phyloP scores from a whole-genome alignment of 2,329 filamentous ascomycete genomes.

The Colletotrichum sp. region DNA sequence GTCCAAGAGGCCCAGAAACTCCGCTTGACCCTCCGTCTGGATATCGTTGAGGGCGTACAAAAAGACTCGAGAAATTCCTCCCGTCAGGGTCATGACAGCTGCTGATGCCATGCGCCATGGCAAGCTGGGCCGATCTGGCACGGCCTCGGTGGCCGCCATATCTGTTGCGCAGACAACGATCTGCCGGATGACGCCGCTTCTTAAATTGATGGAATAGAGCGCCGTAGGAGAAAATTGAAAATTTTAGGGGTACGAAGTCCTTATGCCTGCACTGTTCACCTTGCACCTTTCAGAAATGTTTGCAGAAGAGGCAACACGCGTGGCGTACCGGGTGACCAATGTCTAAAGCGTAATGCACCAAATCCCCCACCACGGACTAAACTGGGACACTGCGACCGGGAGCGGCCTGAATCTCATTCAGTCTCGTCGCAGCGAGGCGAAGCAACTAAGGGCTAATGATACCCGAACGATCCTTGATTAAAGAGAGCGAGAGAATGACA shows the following conservation, averaged over 20 bases:
- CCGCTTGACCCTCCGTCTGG: conserved; percentile 77
- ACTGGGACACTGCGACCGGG: background rate
- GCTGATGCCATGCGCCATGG: conserved; percentile 78
- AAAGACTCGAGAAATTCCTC: conserved; percentile 74
- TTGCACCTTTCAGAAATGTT: background rate
- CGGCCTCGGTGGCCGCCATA: conserved; percentile 6
- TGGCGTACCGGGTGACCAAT: background rate
- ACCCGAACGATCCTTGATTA: background rate
- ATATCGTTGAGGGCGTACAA: conserved; percentile 76
- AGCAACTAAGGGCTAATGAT: background rate
- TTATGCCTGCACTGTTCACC: background rate
- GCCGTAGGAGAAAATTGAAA: background rate
- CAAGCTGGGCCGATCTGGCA: conserved; percentile 56
- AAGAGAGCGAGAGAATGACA: background rate
- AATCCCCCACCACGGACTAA: background rate
- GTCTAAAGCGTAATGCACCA: background rate
- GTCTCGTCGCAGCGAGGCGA: background rate
- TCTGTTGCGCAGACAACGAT: background rate
- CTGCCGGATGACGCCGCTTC: background rate
- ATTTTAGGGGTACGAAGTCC: background rate
- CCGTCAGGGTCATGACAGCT: conserved; percentile 75
- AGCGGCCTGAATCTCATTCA: background rate
- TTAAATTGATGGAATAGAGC: background rate
- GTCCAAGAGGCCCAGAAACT: conserved; percentile 78
- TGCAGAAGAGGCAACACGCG: background rate